Evolutionary conservation across 371 early-diverging fungal genomes (phyloP), one percentile per base, ranked within the genome.

Genomic region (Mucor lusitanicus): DNA sequence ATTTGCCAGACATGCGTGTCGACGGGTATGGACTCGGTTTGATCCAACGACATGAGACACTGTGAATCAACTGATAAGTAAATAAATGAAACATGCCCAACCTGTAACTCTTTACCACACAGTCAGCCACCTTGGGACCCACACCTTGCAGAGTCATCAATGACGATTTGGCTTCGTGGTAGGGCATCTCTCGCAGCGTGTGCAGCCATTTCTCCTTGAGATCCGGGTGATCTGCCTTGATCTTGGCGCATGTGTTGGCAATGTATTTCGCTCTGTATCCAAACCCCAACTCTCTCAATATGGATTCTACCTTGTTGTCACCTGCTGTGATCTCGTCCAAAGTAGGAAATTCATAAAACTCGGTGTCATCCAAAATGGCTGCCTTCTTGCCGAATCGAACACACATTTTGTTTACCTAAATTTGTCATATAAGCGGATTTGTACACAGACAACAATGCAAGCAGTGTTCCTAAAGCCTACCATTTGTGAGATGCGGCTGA

Each of bases 41-140:
- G 90, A 73, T 92, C 93, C 17, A 96, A 78, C 7, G 93, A 89
- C 90, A 95, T 94, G 30, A 94, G 73, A 56, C 91, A 90, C 85
- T 88, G 63, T 61, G 3, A 3, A 40, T 12, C 12, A 55, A 8
- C 25, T 54, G 54, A 25, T 54, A 17, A 54, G 25, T 30, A 30
- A 30, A 3, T 15, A 28, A 12, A 54, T 56, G 56, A 56, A 56
- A 56, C 56, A 56, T 32, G n/a, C 0, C 33, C 32, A 19, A 19
- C 17, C 6, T 30, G 12, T 3, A 3, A n/a, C 17, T 60, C 76
- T 72, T 88, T 88, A 90, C 91, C 64, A 99, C 90, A 72, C 99
- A 99, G 77, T 99, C 99, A 2, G 99, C 98, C 5, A 99, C 99
- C 76, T 99, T 99, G 3, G 95, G 94, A 0, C 90, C 90, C 3